Evolutionary conservation across 1,284 basidiomycete genomes (phyloP), one percentile per base, ranked within the genome.

Genomic region (Melampsora americana): DNA sequence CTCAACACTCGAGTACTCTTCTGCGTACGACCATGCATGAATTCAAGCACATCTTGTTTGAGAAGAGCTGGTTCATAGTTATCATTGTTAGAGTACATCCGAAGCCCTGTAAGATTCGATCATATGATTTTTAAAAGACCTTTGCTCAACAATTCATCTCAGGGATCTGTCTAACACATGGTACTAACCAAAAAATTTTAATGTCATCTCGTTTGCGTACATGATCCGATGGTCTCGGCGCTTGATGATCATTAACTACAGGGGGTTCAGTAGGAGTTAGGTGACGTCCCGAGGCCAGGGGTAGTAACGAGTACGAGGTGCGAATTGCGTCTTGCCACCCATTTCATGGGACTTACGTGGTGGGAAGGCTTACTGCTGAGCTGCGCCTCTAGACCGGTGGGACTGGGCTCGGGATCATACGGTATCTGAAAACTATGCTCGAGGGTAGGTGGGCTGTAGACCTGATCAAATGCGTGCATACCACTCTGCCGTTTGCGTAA

Each of bases 171-270:
- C n/a, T n/a, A n/a, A n/a, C n/a, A 53, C 50, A 20, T 53, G 20
- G 18, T 26, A 53, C 50, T 20, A 6, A 53, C 50, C 50, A 18
- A 53, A 53, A 14, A 53, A 53, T 14, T 53, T 53, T 6, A 53
- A 26, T 26, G 50, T 53, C 20, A 11, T 53, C 23, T 53, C 50
- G 3, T 20, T 53, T 53, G 50, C 23, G 50, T 53, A 53, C 50
- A 53, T 53, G 23, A 53, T 53, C 16, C 50, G 18, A 26, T 53
- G 50, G 23, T 53, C 50, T 26, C 50, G 50, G 20, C 50, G 3
- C 50, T 53, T 53, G 18, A 53, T 53, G 23, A 53, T 53, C 50
- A 53, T 53, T 26, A 53, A 53, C 50, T 53, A 14, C 35, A 53
- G 50, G 50, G 6, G 20, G 7, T 53, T 26, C 18, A 53, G 1